phyloP scores from a whole-genome alignment of 495 filamentous ascomycete species.

The Neurospora sublineolata region DNA sequence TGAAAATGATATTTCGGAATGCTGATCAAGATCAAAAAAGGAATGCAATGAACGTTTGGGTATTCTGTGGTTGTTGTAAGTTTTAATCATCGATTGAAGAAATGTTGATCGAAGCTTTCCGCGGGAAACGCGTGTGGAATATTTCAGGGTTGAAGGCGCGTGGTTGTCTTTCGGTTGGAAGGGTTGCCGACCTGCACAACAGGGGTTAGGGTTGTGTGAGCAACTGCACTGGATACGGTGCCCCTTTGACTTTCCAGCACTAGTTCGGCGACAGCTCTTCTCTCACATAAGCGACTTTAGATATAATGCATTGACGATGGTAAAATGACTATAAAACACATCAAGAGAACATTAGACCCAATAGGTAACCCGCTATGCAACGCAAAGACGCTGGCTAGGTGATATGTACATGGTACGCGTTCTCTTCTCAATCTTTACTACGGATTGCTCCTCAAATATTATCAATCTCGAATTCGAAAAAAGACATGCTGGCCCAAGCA shows the following conservation, averaged over 20 bases:
- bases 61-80: neutral
- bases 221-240: neutral
- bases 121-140: neutral
- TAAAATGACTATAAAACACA: neutral
- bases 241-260: too few relatives aligned
- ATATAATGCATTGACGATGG: neutral
- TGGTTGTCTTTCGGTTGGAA: neutral
- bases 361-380: neutral
- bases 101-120: neutral
- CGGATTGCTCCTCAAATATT: neutral
- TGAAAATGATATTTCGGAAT: neutral
- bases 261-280: too few relatives aligned
- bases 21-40: neutral
- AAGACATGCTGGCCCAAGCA: neutral
- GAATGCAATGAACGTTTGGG: neutral
- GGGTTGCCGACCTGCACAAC: neutral
- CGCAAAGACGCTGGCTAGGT: neutral
- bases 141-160: neutral
- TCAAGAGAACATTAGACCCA: neutral
- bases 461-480: neutral
- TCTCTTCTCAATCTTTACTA: neutral
- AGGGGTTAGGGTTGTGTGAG: neutral
- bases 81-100: neutral
- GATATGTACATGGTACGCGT: neutral
- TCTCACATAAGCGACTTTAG: too few relatives aligned